Percentiles rank a stretch among this genome's conserved stretches.
phyloP scores from a whole-genome alignment of 768 basidiomycete species.

The Boletus speciosus region DNA sequence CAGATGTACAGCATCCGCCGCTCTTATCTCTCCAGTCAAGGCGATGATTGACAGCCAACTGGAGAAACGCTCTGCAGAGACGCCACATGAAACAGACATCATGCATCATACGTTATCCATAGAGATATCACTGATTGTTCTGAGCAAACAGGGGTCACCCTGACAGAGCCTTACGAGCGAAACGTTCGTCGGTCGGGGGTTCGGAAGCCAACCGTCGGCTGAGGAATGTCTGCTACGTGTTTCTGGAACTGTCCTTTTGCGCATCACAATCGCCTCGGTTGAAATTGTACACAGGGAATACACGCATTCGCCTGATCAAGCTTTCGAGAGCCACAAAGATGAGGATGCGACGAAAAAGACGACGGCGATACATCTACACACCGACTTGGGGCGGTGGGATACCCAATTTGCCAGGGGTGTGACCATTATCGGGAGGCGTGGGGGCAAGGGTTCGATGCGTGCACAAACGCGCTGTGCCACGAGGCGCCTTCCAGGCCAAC shows the following conservation, averaged over 20 bases:
- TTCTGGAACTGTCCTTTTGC: background rate
- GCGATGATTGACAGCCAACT: background rate
- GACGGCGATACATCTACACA: background rate
- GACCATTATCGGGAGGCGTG: background rate
- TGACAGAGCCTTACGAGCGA: background rate
- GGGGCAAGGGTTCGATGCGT: background rate
- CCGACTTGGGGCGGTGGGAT: background rate
- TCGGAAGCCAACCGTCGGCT: background rate
- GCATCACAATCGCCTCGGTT: background rate
- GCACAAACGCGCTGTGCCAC: background rate
- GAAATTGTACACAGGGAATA: too few species aligned
- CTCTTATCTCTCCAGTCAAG: background rate
- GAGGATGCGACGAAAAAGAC: background rate
- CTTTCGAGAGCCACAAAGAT: background rate
- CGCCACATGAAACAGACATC: background rate
- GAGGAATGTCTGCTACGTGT: background rate
- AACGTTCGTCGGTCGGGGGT: background rate
- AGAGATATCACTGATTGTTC: background rate
- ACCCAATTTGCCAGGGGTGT: background rate
- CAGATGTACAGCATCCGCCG: background rate
- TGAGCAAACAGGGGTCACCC: background rate
- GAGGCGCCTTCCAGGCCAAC: background rate
- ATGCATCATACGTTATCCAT: background rate
- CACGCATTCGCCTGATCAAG: background rate
- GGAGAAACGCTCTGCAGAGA: background rate